Conservation (phyloP, 345 rosid species). For the Linum usitatissimum region DNA sequence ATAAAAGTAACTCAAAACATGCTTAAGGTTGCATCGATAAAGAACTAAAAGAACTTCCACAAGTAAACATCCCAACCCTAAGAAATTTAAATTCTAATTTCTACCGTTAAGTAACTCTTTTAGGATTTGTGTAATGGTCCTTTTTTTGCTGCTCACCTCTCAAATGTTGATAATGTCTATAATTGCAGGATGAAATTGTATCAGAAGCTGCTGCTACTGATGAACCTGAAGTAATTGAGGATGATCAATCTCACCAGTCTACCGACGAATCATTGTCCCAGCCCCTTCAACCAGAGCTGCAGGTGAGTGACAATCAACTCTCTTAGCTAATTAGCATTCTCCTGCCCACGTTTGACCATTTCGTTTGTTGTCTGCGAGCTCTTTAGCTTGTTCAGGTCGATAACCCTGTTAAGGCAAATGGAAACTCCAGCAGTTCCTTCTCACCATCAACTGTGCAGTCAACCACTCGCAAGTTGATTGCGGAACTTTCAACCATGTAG, state of each 20-base stretch:
- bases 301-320: not conserved
- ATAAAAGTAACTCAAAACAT: too few relatives aligned
- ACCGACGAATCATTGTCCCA: not conserved
- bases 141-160: too few relatives aligned
- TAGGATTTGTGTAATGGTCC: too few relatives aligned
- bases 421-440: not conserved
- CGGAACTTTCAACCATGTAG: not conserved
- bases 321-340: not conserved
- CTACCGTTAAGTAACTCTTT: too few relatives aligned
- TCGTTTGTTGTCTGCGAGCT: not conserved
- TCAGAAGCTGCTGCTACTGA: not conserved
- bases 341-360: not conserved
- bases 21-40: too few relatives aligned
- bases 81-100: too few relatives aligned
- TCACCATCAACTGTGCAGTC: not conserved
- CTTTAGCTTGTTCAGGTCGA: not conserved
- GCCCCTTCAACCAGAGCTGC: not conserved
- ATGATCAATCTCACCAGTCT: not conserved
- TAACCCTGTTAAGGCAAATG: too few relatives aligned
- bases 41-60: too few relatives aligned
- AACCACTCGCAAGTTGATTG: not conserved
- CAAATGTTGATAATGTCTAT: not conserved
- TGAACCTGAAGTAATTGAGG: not conserved
- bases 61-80: too few relatives aligned
- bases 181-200: not conserved